Percentiles rank a stretch among this genome's conserved stretches.
These are phyloP conservation scores for Pholiota adiposa DNA, from an alignment of 1,284 basidiomycete genomes.

Conservation along the genomic window DNA sequence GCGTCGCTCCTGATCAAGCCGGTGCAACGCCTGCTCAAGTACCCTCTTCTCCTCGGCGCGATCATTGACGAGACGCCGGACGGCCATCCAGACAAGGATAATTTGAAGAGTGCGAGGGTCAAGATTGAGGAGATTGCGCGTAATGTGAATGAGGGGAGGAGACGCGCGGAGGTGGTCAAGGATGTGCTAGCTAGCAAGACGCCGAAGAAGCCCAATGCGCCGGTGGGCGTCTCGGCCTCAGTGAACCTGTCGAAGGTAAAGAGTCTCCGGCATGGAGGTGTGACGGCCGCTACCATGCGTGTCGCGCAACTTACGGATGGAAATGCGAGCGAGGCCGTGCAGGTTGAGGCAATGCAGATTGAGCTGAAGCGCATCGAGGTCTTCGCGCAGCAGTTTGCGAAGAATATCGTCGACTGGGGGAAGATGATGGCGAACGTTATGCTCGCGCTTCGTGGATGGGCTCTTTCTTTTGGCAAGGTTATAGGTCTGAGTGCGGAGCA, in stretches of 20 bases:
- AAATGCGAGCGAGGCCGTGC: constrained; percentile 55
- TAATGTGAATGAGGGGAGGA: constrained; percentile 86
- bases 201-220: constrained; percentile 51
- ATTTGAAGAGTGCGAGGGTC: constrained; percentile 65
- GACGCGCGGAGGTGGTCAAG: constrained; percentile 85
- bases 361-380: constrained; percentile 56
- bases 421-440: constrained; percentile 50
- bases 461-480: constrained; percentile 64
- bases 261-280: constrained; percentile 39
- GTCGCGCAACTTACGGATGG: constrained; percentile 27
- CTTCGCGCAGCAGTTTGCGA: constrained; percentile 64
- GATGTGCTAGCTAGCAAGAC: constrained; percentile 61
- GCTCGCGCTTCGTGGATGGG: constrained; percentile 59
- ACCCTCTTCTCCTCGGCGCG: constrained; percentile 83
- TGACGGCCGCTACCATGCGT: constrained; percentile 28
- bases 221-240: constrained; percentile 54
- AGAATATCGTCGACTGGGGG: constrained; percentile 64
- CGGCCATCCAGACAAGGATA: constrained; percentile 74
- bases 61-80: constrained; percentile 83
- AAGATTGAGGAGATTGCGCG: constrained; percentile 80
- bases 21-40: constrained; percentile 91
- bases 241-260: constrained; percentile 66
- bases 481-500: constrained; percentile 62
- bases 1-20: constrained; percentile 92
- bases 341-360: constrained; percentile 56